These are phyloP conservation scores for Hypsizygus ulmarius DNA, from an alignment of 1,284 basidiomycete genomes.

Conservation along the genomic window DNA sequence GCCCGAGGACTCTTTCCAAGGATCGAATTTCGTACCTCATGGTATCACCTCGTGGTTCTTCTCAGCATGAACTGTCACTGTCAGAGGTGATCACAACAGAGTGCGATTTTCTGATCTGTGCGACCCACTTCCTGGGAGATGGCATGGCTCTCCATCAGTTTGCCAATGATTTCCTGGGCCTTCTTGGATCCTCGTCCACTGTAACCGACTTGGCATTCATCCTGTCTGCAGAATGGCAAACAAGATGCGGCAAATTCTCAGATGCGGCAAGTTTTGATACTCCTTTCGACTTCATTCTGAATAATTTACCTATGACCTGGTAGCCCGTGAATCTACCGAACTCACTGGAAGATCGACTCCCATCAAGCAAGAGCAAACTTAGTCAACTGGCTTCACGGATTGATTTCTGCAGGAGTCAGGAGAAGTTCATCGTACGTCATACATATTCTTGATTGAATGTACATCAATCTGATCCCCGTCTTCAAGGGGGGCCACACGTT, in stretches of 20 bases:
- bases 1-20: slow-evolving; percentile 68
- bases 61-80: background rate
- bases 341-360: slow-evolving; percentile 54
- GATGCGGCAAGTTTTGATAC: slow-evolving; percentile 22
- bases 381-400: slow-evolving; percentile 46
- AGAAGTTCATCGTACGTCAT: slow-evolving; percentile 43
- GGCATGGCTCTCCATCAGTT: slow-evolving; percentile 77
- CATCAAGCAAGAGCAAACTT: slow-evolving; percentile 35
- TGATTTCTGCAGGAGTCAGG: slow-evolving; percentile 54
- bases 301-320: background rate
- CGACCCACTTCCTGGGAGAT: slow-evolving; percentile 74
- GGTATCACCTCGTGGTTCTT: slow-evolving; percentile 37
- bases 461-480: too few relatives aligned
- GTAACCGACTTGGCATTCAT: slow-evolving; percentile 41
- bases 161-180: slow-evolving; percentile 68
- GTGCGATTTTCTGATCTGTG: slow-evolving; percentile 62
- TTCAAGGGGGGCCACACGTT: slow-evolving; percentile 66
- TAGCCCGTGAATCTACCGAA: slow-evolving; percentile 43
- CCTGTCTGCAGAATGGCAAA: slow-evolving; percentile 48
- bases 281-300: slow-evolving; percentile 9
- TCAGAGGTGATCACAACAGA: slow-evolving; percentile 19
- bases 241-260: slow-evolving; percentile 32
- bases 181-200: slow-evolving; percentile 47
- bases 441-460: background rate
- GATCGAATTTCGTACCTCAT: slow-evolving; percentile 69